Base-by-base conservation (phyloP, 1,139 yeast genomes). In the Candida sojae region DNA sequence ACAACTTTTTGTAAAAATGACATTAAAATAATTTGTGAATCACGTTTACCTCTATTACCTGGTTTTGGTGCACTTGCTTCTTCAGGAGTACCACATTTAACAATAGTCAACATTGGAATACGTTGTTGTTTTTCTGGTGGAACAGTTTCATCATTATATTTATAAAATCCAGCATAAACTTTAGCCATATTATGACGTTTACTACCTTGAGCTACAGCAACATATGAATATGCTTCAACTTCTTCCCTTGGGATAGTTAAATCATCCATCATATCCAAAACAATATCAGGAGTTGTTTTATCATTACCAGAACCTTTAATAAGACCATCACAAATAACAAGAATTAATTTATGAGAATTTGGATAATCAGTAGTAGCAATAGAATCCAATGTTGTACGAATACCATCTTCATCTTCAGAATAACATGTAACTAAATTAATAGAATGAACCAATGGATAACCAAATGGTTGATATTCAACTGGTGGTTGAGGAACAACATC, bases 181-280 rank as follows among this genome's bases (percentile, higher is more conserved):
- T 91, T 91, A n/a, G 98, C 97, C 96, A 90, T 90, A 64, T 93
- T 93, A 62, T 92, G 98, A 64, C 98, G 86, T 68, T 89, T 91
- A 7, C 88, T 63, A 54, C 98, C 98, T 61, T 86, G 87, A 1
- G 96, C 96, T 46, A 93, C 97, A 7, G 98, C 96, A 43, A 93
- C 96, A 64, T 93, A 92, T 0, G 97, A 90, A 59, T 83, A 77
- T 1, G 96, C 80, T 60, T 80, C 69, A 12, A 90, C 97, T 28
- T 86, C 83, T 30, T 89, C 96, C 10, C 77, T 79, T 0, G 90
- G 87, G 32, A 77, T 73, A 9, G 82, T 75, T 56, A 91, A 86
- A 64, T 92, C 96, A 11, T 85, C 82, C 93, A 93, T 89, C 95
- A 93, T 86, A 48, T 81, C 81, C 50, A 93, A 68, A 13, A 85